Percentiles rank a stretch among this genome's conserved stretches.
phyloP scores from a whole-genome alignment of 495 filamentous ascomycete species.

The Hypoxylon lienhwacheense region DNA sequence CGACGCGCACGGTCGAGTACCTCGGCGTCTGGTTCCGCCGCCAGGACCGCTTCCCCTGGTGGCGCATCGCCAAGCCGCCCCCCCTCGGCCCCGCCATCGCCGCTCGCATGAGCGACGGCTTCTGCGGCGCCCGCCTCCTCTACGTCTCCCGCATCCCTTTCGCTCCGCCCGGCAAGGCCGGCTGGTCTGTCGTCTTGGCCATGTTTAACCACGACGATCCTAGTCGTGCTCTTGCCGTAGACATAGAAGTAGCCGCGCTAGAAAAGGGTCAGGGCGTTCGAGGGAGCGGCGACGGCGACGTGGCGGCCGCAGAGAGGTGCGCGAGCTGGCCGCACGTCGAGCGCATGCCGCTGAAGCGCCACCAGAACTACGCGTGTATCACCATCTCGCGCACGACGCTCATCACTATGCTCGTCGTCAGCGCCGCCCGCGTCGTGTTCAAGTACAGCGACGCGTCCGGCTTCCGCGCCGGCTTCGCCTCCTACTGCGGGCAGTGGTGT shows the following conservation, averaged over 20 bases:
- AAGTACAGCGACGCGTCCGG: constrained; percentile 41
- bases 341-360: constrained; percentile 15
- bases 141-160: constrained; percentile 26
- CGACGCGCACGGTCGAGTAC: constrained; percentile 28
- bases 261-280: constrained; percentile 3
- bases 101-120: constrained; percentile 33
- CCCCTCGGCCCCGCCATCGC: constrained; percentile 34
- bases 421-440: constrained; percentile 38
- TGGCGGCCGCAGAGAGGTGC: neutral
- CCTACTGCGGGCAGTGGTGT: constrained; percentile 42
- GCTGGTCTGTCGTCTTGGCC: constrained; percentile 22
- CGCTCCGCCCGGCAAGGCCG: constrained; percentile 11
- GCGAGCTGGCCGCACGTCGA: constrained; percentile 22
- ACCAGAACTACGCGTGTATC: constrained; percentile 33
- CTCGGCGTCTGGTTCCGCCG: constrained; percentile 37
- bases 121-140: constrained; percentile 25
- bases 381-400: constrained; percentile 41
- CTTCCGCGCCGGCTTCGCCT: constrained; percentile 40
- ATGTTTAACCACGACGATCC: constrained; percentile 28
- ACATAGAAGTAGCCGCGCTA: neutral
- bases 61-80: constrained; percentile 30
- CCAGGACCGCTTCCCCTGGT: constrained; percentile 23
- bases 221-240: neutral
- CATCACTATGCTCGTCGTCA: constrained; percentile 38
- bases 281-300: neutral